Conservation (phyloP, 768 basidiomycete genomes). For the Trametes cubensis region DNA sequence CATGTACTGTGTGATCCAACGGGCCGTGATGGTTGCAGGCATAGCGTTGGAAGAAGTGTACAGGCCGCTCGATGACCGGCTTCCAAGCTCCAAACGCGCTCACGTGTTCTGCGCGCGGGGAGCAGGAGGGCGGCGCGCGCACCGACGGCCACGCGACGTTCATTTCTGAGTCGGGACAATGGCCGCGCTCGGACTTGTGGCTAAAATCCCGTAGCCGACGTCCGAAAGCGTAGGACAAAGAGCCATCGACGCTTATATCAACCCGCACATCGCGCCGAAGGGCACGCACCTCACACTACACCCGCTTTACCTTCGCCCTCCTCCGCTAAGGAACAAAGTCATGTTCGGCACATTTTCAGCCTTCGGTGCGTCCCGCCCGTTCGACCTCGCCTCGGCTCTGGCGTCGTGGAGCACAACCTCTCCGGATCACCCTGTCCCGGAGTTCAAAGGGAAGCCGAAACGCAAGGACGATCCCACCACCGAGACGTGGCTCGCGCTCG, state of each 20-base stretch:
- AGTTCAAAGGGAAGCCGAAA: conserved; percentile 67
- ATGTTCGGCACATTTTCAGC: conserved; percentile 11
- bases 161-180: conserved; percentile 7
- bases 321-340: neutral
- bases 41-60: too few species aligned
- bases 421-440: conserved; percentile 11
- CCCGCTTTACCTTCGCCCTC: neutral
- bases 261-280: neutral
- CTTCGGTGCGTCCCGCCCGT: conserved; percentile 4
- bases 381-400: conserved; percentile 12
- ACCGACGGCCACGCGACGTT: neutral
- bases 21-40: too few species aligned
- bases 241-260: neutral
- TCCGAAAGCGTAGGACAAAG: conserved; percentile 5
- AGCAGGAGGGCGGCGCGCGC: neutral
- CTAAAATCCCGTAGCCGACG: neutral
- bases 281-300: neutral
- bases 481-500: conserved; percentile 70
- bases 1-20: too few species aligned
- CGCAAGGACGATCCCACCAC: conserved; percentile 58
- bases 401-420: conserved; percentile 9
- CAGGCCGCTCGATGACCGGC: too few species aligned
- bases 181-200: neutral
- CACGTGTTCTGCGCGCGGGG: neutral
- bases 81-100: neutral